Base-by-base conservation (phyloP, 345 rosid genomes). In the Gossypium raimondii region DNA sequence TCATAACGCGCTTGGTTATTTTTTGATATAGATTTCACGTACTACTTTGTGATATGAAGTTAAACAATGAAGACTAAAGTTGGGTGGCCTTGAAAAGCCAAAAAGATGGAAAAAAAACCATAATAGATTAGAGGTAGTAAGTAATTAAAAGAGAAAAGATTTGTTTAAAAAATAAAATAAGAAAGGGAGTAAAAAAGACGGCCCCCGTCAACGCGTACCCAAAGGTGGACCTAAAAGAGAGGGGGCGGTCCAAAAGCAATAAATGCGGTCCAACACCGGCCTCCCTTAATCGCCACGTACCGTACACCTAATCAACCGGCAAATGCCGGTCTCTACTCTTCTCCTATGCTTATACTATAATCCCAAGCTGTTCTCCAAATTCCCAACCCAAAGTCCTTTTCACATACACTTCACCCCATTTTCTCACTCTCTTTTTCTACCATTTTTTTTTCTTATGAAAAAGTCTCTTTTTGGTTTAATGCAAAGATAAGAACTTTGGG, bases 311-410 rank as follows among this genome's bases (percentile, higher is more conserved):
- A 4, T 25, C 51, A 48, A 89, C 98, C 86, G 91, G 85, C 83
- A 84, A 55, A 17, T 83, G 89, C 70, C 97, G 83, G 97, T 89
- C 87, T 77, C 62, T 57, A 8, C 73, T 50, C 52, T 83, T 25
- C 84, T 34, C 41, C 41, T 34, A 0, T 34, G 38, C 38, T 34
- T 34, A 34, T 34, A 34, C 38, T 34, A 78, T 45, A 82, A 68
- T 67, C 78, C 79, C 82, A 77, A 85, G 87, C 92, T 88, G 92
- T 88, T 85, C 75, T 84, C 92, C 90, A 89, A 82, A 79, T 75
- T 84, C 81, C 82, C 71, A 68, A 10, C 43, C 52, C 50, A 74
- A 70, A 38, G 61, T 57, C 61, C 22, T 57, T 11, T 75, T 83
- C 67, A 73, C 89, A 86, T 12, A 11, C 90, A 87, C 90, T 45